Evolutionary conservation across 2,329 filamentous ascomycete species (phyloP), one percentile per base, ranked within the genome.

Genomic region (Trichoderma endophyticum): DNA sequence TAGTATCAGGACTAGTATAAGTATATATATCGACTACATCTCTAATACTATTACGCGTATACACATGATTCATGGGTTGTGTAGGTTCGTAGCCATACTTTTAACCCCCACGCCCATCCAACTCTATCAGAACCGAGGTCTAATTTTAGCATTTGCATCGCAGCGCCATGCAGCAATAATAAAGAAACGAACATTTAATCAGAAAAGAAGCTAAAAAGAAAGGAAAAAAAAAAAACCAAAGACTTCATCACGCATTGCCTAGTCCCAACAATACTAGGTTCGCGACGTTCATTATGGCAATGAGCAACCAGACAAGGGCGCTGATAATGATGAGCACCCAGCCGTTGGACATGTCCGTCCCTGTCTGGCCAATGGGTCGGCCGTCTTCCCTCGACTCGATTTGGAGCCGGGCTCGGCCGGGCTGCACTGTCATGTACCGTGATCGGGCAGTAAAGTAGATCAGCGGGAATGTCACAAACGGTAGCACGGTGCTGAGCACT

Each of bases 361-460:
- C 74, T 9, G 30, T 12, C 34, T 36, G 60, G 36, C 28, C 64
- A 11, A 65, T 11, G 3, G 51, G 18, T 34, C 54, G 51, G 8
- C 39, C 73, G 6, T 73, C 76, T 2, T 77, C 75, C 18, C 56
- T 54, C 11, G 66, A 70, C 15, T 80, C 78, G 57, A 76, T 70
- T 56, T 78, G 76, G 68, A 80, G 80, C 12, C 81, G 77, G 7
- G 82, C 81, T 28, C 80, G 78, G 39, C 86, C 85, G 2, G 85
- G 81, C 71, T 82, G 80, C 6, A 93, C 91, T 9, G 89, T 93
- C 94, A 97, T 97, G 81, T 92, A 96, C 77, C 89, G 89, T 75
- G 90, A 88, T 57, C 91, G 86, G 76, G 92, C 93, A 0, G 94
- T 97, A 77, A 97, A 97, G 82, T 92, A 97, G 71, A 97, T 91